Percentiles rank a stretch among this genome's conserved stretches.
These are phyloP conservation scores for Alternaria triticimaculans DNA, from an alignment of 2,329 filamentous ascomycete genomes.

Conservation along the genomic window DNA sequence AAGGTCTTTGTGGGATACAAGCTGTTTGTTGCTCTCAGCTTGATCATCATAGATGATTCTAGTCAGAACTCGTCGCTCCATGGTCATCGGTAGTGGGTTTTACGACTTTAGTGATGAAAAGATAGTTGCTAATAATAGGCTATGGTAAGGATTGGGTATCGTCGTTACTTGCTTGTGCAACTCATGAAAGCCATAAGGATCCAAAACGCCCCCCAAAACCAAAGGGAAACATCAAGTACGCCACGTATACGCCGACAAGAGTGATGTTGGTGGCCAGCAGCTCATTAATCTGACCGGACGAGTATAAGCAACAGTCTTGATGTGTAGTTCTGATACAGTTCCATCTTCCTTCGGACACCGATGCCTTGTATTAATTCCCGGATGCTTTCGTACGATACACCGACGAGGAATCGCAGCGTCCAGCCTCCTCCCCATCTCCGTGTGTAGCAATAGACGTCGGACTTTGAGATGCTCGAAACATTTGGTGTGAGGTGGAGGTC, in stretches of 20 bases:
- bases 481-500: background rate
- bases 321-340: background rate
- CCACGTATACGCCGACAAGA: conserved; percentile 8
- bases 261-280: conserved; percentile 6
- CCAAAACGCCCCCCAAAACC: conserved; percentile 3
- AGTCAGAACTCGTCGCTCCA: background rate
- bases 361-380: background rate
- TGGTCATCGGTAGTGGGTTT: background rate
- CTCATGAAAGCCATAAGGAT: conserved; percentile 1
- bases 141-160: conserved; percentile 10
- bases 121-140: conserved; percentile 4
- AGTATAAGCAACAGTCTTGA: background rate
- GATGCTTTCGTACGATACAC: background rate
- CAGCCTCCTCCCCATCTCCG: background rate
- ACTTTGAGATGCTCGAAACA: background rate
- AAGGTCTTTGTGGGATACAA: background rate
- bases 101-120: background rate
- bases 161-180: conserved; percentile 9
- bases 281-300: conserved; percentile 3
- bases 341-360: background rate
- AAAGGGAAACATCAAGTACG: background rate
- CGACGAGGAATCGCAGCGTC: background rate
- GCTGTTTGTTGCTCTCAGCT: background rate
- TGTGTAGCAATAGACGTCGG: background rate
- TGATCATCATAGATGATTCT: background rate